A percentile compares a stretch with the other conserved stretches of the same genome.
Conservation (phyloP, 2,329 filamentous ascomycete genomes). For the Beauveria asiatica region DNA sequence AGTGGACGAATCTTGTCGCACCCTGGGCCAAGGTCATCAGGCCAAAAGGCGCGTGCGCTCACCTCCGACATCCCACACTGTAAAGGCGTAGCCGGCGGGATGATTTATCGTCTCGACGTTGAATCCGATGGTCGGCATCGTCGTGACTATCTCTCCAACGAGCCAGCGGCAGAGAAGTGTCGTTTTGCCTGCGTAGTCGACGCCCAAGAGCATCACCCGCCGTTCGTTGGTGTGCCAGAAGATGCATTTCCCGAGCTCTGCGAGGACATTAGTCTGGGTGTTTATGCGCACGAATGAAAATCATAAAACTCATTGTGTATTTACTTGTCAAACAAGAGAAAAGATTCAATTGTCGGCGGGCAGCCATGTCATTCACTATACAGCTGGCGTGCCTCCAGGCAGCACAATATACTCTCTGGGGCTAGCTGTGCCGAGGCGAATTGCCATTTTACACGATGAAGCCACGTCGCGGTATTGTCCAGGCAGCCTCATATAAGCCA, state of each 20-base stretch:
- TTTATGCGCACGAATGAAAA: too few relatives aligned
- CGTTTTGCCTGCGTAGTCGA: conserved; percentile 53
- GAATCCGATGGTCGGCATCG: conserved; percentile 91
- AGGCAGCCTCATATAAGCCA: too few relatives aligned
- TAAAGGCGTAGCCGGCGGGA: conserved; percentile 15
- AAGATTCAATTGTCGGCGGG: too few relatives aligned
- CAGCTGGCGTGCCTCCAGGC: background rate
- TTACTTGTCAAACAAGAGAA: too few relatives aligned
- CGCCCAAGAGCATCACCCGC: background rate
- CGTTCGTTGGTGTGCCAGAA: background rate
- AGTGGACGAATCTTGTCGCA: conserved; percentile 22
- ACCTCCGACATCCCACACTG: conserved; percentile 24
- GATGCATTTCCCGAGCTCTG: conserved; percentile 1
- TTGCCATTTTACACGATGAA: too few relatives aligned
- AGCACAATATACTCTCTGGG: background rate
- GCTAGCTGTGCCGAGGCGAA: too few relatives aligned
- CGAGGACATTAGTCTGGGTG: background rate
- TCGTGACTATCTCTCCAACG: conserved; percentile 85
- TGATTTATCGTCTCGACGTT: conserved; percentile 71
- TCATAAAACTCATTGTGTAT: background rate
- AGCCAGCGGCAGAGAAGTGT: conserved; percentile 74
- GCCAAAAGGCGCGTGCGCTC: background rate
- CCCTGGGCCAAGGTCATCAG: conserved; percentile 12
- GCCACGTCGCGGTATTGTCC: too few relatives aligned
- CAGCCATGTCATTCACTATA: too few relatives aligned